Evolutionary conservation across 1,284 basidiomycete species (phyloP).

Genomic region (Cystobasidium slooffiae): DNA sequence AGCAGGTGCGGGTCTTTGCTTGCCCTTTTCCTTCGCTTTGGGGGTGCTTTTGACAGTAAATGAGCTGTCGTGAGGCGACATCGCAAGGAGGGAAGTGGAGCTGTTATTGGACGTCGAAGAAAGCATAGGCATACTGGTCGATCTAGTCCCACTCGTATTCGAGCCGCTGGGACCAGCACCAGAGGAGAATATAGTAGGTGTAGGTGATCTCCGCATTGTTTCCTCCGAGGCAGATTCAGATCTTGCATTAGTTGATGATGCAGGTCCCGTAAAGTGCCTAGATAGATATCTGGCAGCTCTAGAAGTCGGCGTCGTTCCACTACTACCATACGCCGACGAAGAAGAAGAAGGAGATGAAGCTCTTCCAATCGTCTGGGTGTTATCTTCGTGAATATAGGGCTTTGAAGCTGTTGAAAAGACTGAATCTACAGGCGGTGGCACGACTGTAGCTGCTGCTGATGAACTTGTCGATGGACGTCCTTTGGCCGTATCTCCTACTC

Average conservation of each 20-base stretch:
- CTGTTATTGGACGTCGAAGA: slow-evolving; percentile 2
- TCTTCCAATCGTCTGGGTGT: not conserved
- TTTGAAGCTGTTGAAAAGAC: slow-evolving; percentile 26
- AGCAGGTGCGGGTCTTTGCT: not conserved
- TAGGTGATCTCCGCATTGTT: slow-evolving; percentile 2
- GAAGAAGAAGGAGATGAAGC: not conserved
- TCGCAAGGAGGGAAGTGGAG: not conserved
- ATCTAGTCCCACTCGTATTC: not conserved
- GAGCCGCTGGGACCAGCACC: not conserved
- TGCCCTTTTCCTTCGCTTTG: not conserved
- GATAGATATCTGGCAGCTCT: slow-evolving; percentile 16
- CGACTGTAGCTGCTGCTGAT: not conserved
- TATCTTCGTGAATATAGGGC: slow-evolving; percentile 3
- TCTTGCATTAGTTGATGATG: not conserved
- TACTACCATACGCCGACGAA: not conserved
- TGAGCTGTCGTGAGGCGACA: not conserved
- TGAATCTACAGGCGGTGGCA: slow-evolving; percentile 26
- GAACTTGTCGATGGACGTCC: not conserved
- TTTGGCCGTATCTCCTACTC: no score
- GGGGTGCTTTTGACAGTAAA: not conserved
- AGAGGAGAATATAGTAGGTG: slow-evolving; percentile 14
- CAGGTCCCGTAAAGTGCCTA: slow-evolving; percentile 5
- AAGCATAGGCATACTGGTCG: slow-evolving; percentile 6
- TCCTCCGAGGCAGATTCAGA: not conserved
- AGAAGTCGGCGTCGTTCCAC: not conserved